Evolutionary conservation across 1,284 basidiomycete species (phyloP), one percentile per base, ranked within the genome.

Genomic region (Ganoderma resinaceum): DNA sequence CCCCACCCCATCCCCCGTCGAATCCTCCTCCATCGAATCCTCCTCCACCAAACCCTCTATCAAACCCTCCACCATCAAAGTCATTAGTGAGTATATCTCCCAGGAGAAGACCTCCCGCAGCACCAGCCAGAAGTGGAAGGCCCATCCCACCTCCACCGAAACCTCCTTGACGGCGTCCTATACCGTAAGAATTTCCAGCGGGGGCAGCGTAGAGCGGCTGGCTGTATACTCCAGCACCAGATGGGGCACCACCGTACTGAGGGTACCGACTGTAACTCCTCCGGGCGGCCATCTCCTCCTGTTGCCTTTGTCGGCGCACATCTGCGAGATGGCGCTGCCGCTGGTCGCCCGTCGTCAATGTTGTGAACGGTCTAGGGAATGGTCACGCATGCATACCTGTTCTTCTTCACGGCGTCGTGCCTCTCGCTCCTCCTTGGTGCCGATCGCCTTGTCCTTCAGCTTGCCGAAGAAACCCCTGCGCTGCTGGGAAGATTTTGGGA

Each of bases 381-480:
- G 14, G 14, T 40, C 5, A n/a, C 6, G 72, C 74, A 62, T 77
- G 72, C 74, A 62, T 77, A 68, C 74, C 65, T 81, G 74, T 66
- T 78, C 75, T 52, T 82, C 83, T 43, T 23, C 55, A 11, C 67
- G 67, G 53, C 43, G 66, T 26, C 38, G 35, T 14, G 69, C 71
- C 74, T 89, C 86, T 26, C 89, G 81, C 75, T 91, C 88, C 73
- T 90, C 89, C 76, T 87, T 89, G 1, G 88, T 90, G 0, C 87
- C 87, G 23, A 88, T 85, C 0, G 86, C 82, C 73, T 87, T 89
- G 73, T 90, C 88, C 76, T 89, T 91, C 71, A 91, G 67, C 74
- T 84, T 88, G 1, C 83, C 85, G 69, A 91, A 82, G 72, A 91
- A 82, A 0, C 89, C 85, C 31, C 85, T 80, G 71, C 86, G 86